Conservation (phyloP, 2,329 filamentous ascomycete species). For the Neoscytalidium dimidiatum region DNA sequence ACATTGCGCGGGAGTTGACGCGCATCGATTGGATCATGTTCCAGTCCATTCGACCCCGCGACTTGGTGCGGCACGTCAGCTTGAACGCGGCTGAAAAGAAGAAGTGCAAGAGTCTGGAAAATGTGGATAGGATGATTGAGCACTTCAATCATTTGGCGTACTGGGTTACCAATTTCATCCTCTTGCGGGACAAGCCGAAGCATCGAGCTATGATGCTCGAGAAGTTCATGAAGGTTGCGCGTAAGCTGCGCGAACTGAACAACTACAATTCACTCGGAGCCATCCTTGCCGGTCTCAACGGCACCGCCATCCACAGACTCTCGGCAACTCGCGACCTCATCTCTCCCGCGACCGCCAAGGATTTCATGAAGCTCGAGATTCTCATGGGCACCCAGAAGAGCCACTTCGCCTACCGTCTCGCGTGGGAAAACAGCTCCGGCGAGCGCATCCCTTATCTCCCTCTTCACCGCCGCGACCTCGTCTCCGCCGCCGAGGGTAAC, state of each 20-base stretch:
- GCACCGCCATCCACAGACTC: conserved; percentile 81
- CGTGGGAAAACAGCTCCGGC: conserved; percentile 91
- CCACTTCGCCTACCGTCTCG: conserved; percentile 92
- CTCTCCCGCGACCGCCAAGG: conserved; percentile 70
- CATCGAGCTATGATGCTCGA: conserved; percentile 89
- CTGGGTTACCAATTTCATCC: conserved; percentile 56
- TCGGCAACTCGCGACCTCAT: conserved; percentile 77
- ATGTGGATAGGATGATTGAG: conserved; percentile 91
- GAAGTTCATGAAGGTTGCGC: conserved; percentile 90
- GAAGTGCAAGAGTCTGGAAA: conserved; percentile 73
- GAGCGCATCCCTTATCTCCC: conserved; percentile 94
- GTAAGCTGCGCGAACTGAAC: conserved; percentile 83
- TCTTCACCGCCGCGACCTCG: conserved; percentile 83
- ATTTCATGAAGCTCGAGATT: conserved; percentile 84
- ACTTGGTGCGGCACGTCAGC: conserved; percentile 89
- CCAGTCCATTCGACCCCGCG: conserved; percentile 87
- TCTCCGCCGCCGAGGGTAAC: conserved; percentile 90
- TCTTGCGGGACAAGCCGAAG: conserved; percentile 93
- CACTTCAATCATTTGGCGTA: conserved; percentile 68
- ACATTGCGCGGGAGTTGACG: conserved; percentile 88
- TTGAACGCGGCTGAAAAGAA: conserved; percentile 71
- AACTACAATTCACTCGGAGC: conserved; percentile 98
- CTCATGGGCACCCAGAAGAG: conserved; percentile 93
- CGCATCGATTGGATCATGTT: conserved; percentile 99
- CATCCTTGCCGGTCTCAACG: conserved; percentile 88